Evolutionary conservation across 805 yeast genomes (phyloP).

Genomic region (Torulaspora gathmanii): DNA sequence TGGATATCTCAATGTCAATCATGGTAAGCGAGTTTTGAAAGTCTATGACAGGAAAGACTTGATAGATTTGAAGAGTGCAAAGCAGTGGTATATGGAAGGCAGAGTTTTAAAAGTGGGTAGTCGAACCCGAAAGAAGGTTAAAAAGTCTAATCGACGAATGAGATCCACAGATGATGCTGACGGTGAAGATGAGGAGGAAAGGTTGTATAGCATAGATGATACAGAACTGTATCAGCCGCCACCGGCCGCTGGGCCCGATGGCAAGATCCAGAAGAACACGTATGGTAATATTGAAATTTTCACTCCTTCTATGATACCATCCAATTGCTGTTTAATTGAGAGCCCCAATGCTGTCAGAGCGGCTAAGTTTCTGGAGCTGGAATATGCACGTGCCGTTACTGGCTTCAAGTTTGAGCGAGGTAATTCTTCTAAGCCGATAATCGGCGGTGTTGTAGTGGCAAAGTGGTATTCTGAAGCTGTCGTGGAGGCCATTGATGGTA

Average conservation of each 20-base stretch:
- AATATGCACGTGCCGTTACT: conserved; percentile 81
- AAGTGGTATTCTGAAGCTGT: conserved; percentile 42
- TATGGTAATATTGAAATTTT: conserved; percentile 84
- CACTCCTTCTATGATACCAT: conserved; percentile 75
- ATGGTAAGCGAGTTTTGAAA: conserved; percentile 42
- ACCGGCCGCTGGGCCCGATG: conserved; percentile 49
- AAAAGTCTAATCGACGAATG: conserved; percentile 16
- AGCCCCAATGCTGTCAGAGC: conserved; percentile 59
- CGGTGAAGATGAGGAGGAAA: conserved; percentile 52
- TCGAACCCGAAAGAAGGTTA: conserved; percentile 50
- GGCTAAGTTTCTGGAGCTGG: conserved; percentile 63
- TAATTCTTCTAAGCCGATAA: conserved; percentile 52
- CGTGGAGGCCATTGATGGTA: conserved; percentile 28
- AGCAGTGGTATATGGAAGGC: conserved; percentile 84
- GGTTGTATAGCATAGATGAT: conserved; percentile 73
- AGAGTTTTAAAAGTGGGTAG: conserved; percentile 67
- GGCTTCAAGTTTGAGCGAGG: conserved; percentile 69
- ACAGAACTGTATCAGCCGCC: conserved; percentile 69
- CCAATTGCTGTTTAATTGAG: conserved; percentile 61
- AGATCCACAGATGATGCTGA: conserved; percentile 42
- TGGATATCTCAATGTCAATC: conserved; percentile 60
- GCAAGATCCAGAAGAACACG: conserved; percentile 66
- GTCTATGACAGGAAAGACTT: conserved; percentile 70
- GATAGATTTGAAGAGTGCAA: conserved; percentile 59
- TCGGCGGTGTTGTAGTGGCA: conserved; percentile 75